Evolutionary conservation across 2,329 filamentous ascomycete genomes (phyloP).

Genomic region (Epichloe hybrida): DNA sequence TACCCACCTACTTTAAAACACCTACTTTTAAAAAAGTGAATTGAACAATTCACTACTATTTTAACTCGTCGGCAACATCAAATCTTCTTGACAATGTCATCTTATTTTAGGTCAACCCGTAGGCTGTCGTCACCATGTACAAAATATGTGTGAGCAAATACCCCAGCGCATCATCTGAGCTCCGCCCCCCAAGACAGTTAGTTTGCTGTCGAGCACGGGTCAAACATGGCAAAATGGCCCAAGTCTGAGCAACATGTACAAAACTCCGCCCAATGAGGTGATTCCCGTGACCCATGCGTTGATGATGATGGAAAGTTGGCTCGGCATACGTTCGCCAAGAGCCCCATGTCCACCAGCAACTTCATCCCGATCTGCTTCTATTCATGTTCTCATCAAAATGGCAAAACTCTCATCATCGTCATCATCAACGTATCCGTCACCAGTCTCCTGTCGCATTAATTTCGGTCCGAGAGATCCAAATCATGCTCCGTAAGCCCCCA

Average conservation of each 20-base stretch:
- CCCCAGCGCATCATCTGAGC: not conserved
- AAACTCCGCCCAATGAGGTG: conserved; percentile 7
- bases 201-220: not conserved
- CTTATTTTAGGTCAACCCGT: too few species aligned
- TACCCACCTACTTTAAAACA: too few species aligned
- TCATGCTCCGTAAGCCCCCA: not conserved
- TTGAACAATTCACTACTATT: too few species aligned
- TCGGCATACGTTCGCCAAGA: not conserved
- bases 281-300: not conserved
- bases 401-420: not conserved
- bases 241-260: not conserved
- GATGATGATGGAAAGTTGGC: not conserved
- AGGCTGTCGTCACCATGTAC: not conserved
- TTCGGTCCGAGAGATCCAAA: not conserved
- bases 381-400: not conserved
- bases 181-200: not conserved
- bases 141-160: not conserved
- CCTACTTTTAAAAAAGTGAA: too few species aligned
- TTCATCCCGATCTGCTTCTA: not conserved
- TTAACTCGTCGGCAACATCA: too few species aligned
- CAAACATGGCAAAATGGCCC: not conserved
- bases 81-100: too few species aligned
- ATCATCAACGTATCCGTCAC: not conserved
- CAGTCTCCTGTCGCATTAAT: not conserved
- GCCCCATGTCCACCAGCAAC: not conserved